Conservation (phyloP, 495 filamentous ascomycete genomes). For the Lasiosphaeria ovina region DNA sequence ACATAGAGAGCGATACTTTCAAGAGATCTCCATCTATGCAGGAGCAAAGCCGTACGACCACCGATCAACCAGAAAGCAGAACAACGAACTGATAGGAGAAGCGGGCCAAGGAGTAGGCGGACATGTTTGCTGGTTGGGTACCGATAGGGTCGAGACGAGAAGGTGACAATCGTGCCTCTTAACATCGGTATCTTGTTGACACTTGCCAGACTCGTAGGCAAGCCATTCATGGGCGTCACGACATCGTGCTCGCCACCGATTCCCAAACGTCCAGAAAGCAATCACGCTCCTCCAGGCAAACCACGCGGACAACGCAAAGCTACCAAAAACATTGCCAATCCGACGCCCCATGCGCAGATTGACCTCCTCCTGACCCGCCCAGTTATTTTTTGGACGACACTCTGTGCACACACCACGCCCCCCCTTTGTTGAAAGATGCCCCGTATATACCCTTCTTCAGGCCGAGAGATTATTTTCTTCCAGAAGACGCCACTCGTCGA, state of each 20-base stretch:
- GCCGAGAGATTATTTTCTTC: background rate
- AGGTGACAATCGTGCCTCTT: conserved; percentile 2
- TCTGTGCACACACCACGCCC: background rate
- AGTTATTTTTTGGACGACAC: conserved; percentile 10
- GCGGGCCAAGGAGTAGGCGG: too few relatives aligned
- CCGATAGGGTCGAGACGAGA: background rate
- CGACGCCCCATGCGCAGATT: conserved; percentile 20
- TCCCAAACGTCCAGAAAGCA: conserved; percentile 15
- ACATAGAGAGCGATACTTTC: background rate
- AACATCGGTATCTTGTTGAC: conserved; percentile 1
- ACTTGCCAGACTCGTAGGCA: conserved; percentile 8
- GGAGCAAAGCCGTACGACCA: background rate
- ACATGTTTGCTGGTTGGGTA: background rate
- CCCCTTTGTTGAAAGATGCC: background rate
- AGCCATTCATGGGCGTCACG: conserved; percentile 21
- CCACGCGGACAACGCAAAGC: background rate
- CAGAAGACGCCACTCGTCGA: background rate
- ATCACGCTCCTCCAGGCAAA: conserved; percentile 6
- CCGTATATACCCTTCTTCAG: conserved; percentile 5
- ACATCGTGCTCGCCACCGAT: conserved; percentile 18
- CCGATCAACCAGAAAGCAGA: background rate
- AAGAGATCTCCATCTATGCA: background rate
- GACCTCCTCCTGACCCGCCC: conserved; percentile 10
- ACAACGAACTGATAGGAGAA: too few relatives aligned
- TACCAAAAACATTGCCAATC: conserved; percentile 10